phyloP scores from a whole-genome alignment of 2,329 filamentous ascomycete genomes.

The Ophiostoma ips region DNA sequence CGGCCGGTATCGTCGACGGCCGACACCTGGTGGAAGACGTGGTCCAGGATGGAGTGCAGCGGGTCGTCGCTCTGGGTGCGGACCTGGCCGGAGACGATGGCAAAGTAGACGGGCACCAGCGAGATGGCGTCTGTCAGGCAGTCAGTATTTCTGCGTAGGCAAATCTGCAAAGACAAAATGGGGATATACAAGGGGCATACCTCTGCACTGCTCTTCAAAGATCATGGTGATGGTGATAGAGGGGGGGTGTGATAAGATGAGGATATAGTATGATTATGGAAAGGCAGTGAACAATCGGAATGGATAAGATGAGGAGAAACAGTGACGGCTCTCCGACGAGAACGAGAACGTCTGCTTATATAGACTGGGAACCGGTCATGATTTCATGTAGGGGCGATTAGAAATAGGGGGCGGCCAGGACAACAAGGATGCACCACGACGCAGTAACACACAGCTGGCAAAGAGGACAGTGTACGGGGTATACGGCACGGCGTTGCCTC shows the following conservation, averaged over 20 bases:
- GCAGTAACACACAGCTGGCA: too few relatives aligned
- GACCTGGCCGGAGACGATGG: slow-evolving; percentile 17
- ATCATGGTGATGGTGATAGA: not conserved
- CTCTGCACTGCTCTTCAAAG: not conserved
- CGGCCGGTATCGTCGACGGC: slow-evolving; percentile 8
- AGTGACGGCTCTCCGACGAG: too few relatives aligned
- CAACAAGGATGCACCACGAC: too few relatives aligned
- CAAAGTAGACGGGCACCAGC: slow-evolving; percentile 17
- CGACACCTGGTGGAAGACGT: slow-evolving; percentile 15
- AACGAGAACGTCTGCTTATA: too few relatives aligned
- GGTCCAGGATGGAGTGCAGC: slow-evolving; percentile 17
- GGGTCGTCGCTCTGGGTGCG: slow-evolving; percentile 17
- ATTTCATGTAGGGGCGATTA: too few relatives aligned
- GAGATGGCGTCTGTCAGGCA: slow-evolving; percentile 18
- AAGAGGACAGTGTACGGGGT: too few relatives aligned
- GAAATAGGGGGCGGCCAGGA: too few relatives aligned
- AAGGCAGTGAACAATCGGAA: too few relatives aligned
- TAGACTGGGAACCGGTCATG: too few relatives aligned
- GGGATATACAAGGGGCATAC: not conserved
- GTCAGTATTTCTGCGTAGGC: not conserved
- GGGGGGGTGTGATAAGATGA: not conserved
- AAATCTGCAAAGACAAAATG: not conserved
- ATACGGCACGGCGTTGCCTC: too few relatives aligned
- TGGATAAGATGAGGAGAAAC: too few relatives aligned
- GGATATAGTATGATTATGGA: too few relatives aligned